Conservation (phyloP, 768 basidiomycete species). For the Postia placenta region DNA sequence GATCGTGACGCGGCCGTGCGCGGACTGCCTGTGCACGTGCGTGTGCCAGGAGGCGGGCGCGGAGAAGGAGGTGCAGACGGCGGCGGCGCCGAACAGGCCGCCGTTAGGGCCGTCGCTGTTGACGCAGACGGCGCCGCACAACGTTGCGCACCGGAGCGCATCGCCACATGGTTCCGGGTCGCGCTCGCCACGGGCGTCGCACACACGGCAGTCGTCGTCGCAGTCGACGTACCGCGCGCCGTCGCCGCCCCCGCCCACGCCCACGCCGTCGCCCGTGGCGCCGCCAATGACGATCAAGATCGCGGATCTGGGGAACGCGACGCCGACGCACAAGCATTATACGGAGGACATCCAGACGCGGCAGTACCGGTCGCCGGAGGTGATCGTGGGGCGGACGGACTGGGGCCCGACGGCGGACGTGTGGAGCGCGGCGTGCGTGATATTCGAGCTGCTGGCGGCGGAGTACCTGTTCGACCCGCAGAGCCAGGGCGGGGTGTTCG, state of each 20-base stretch:
- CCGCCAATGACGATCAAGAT: constrained; percentile 82
- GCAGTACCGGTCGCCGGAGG: constrained; percentile 93
- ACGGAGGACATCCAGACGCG: constrained; percentile 97
- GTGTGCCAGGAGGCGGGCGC: constrained; percentile 3
- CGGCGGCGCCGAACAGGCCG: constrained; percentile 7
- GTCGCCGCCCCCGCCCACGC: constrained; percentile 8
- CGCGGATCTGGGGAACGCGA: constrained; percentile 91
- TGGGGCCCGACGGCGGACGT: constrained; percentile 87
- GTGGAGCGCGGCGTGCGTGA: constrained; percentile 88
- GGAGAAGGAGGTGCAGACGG: constrained; percentile 1
- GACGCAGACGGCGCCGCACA: constrained; percentile 29
- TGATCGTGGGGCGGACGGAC: constrained; percentile 79
- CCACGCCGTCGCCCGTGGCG: constrained; percentile 7
- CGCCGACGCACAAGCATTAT: constrained; percentile 83
- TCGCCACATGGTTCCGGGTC: constrained; percentile 1
- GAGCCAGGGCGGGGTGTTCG: constrained; percentile 72
- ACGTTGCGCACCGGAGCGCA: constrained; percentile 16
- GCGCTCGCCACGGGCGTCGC: neutral
- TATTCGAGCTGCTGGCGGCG: constrained; percentile 86
- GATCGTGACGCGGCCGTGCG: constrained; percentile 9
- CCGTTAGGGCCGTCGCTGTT: constrained; percentile 29
- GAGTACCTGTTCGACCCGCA: constrained; percentile 93
- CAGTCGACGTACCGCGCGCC: constrained; percentile 5
- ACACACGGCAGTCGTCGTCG: constrained; percentile 10
- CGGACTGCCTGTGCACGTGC: constrained; percentile 12